Evolutionary conservation across 441 rosid genomes (phyloP).

Genomic region (Jatropha podagrica): DNA sequence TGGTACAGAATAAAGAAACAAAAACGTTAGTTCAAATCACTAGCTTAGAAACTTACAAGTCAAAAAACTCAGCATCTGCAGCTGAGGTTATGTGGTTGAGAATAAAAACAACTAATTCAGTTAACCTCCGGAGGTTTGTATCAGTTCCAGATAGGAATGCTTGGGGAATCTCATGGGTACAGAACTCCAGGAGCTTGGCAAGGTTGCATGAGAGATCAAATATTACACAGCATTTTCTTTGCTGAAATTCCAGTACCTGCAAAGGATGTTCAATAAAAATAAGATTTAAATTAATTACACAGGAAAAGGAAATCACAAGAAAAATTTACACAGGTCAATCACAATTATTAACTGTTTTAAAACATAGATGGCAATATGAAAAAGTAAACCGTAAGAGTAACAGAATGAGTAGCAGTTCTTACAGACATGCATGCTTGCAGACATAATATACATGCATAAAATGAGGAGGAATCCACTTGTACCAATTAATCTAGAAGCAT

Average conservation of each 20-base stretch:
- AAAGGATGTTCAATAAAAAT: constrained; percentile 15
- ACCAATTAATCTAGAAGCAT: not conserved
- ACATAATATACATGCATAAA: not conserved
- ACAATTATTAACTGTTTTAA: not conserved
- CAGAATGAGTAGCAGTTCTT: not conserved
- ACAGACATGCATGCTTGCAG: not conserved
- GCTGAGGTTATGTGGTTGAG: constrained; percentile 83
- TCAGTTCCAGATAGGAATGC: constrained; percentile 82
- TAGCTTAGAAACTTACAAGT: constrained; percentile 59
- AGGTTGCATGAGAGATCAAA: constrained; percentile 97
- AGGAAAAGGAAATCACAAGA: not conserved
- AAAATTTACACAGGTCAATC: not conserved
- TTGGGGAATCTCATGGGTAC: constrained; percentile 80
- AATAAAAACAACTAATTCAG: constrained; percentile 82
- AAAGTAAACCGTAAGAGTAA: not conserved
- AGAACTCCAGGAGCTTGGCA: constrained; percentile 91
- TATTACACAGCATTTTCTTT: constrained; percentile 82
- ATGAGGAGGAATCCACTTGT: not conserved
- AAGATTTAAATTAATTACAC: constrained; percentile 10
- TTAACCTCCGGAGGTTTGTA: constrained; percentile 89
- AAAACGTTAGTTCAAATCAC: constrained; percentile 12
- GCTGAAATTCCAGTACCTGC: constrained; percentile 84
- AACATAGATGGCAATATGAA: not conserved
- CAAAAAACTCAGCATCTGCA: constrained; percentile 89
- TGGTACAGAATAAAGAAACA: not conserved